These are phyloP conservation scores for Globisporangium yorkense DNA, from an alignment of 352 stramenopile genomes.

Conservation along the genomic window DNA sequence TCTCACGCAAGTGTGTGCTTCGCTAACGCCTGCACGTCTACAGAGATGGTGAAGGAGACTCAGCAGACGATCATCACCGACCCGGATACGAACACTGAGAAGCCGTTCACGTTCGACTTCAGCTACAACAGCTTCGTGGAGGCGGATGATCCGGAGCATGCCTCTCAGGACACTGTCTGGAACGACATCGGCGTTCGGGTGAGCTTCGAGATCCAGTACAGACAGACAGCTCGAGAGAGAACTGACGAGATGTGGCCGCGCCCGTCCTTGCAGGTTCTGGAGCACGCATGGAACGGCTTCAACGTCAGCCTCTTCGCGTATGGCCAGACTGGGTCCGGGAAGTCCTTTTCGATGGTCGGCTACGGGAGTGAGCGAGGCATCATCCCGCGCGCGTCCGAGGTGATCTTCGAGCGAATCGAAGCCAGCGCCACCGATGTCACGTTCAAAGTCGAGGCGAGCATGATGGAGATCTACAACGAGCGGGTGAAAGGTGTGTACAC, in stretches of 20 bases:
- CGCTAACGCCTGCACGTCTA: not conserved
- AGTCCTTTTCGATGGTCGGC: conserved; percentile 86
- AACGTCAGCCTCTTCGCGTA: conserved; percentile 88
- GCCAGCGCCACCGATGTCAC: conserved; percentile 34
- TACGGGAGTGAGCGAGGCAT: conserved; percentile 81
- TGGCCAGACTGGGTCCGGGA: conserved; percentile 80
- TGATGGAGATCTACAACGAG: conserved; percentile 91
- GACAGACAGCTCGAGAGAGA: not conserved
- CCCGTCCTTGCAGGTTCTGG: conserved; percentile 38
- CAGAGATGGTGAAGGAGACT: conserved; percentile 74
- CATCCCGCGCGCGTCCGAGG: conserved; percentile 71
- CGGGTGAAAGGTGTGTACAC: conserved; percentile 59
- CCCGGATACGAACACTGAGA: conserved; percentile 65
- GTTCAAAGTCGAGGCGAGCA: conserved; percentile 85
- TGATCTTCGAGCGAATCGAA: conserved; percentile 82
- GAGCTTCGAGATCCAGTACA: not conserved
- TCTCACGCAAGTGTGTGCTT: not conserved
- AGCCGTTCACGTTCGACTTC: conserved; percentile 87
- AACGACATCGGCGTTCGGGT: conserved; percentile 81
- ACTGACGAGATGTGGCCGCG: not conserved
- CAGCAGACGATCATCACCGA: conserved; percentile 84
- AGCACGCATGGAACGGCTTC: conserved; percentile 89
- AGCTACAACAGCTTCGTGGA: conserved; percentile 84
- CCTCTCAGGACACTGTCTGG: conserved; percentile 82
- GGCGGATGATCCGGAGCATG: conserved; percentile 42